phyloP scores from a whole-genome alignment of 164 flowering plant genomes.

The Warburgia ugandensis region DNA sequence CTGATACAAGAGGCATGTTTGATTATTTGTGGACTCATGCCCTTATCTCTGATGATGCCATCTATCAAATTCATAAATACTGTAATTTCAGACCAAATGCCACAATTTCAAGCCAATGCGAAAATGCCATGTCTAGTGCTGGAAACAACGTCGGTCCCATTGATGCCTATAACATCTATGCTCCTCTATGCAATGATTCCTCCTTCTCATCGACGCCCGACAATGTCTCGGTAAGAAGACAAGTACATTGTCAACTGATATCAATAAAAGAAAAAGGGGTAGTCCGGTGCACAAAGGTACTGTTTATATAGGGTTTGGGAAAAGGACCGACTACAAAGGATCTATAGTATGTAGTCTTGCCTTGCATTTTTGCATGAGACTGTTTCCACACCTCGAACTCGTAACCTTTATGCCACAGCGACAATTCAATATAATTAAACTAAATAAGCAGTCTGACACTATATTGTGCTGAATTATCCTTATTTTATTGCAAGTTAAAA shows the following conservation, averaged over 20 bases:
- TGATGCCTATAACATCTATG: slow-evolving; percentile 63
- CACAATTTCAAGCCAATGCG: slow-evolving; percentile 9
- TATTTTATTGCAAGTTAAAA: background rate
- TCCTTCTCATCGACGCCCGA: slow-evolving; percentile 37
- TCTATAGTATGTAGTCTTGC: no score
- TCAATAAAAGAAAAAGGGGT: no score
- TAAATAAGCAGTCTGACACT: no score
- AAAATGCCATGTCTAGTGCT: slow-evolving; percentile 7
- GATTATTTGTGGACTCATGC: slow-evolving; percentile 61
- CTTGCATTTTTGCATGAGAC: no score
- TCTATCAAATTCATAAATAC: slow-evolving; percentile 9
- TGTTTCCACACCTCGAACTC: no score
- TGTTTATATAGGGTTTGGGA: no score
- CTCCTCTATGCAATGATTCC: slow-evolving; percentile 34
- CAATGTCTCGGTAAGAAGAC: slow-evolving; percentile 26
- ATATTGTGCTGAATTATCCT: background rate
- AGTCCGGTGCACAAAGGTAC: no score
- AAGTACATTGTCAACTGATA: background rate
- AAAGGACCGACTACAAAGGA: no score
- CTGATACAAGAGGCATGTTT: slow-evolving; percentile 47
- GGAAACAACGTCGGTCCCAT: no score
- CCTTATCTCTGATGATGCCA: slow-evolving; percentile 32
- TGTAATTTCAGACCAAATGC: slow-evolving; percentile 39
- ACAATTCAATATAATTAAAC: no score
- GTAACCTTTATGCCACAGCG: no score